Conservation (phyloP, 139 green algal species). For the Volvox reticuliferus region DNA sequence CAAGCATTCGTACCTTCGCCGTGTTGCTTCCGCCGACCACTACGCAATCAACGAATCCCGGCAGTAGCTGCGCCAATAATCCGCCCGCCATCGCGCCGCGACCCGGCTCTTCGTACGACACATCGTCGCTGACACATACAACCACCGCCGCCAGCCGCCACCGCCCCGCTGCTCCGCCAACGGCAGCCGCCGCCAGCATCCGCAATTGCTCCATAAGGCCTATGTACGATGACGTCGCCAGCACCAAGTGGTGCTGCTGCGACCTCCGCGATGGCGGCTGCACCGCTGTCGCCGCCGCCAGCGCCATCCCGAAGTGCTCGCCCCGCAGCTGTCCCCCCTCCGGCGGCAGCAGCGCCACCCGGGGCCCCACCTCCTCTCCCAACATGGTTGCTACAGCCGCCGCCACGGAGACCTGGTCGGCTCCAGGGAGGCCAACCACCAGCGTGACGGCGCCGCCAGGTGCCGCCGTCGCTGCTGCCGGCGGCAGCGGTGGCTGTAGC, state of each 20-base stretch:
- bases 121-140: neutral
- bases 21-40: conserved; percentile 12
- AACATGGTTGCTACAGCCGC: conserved; percentile 3
- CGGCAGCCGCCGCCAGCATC: conserved; percentile 21
- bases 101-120: neutral
- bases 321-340: neutral
- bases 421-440: conserved; percentile 33
- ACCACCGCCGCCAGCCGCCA: conserved; percentile 9
- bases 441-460: conserved; percentile 8
- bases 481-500: neutral
- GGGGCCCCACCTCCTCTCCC: neutral
- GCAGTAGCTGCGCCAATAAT: conserved; percentile 23
- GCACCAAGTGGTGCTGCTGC: conserved; percentile 19
- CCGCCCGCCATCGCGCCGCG: neutral
- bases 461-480: neutral
- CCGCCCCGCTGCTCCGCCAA: neutral
- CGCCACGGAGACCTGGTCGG: conserved; percentile 9
- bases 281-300: neutral
- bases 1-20: neutral
- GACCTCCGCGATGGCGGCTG: neutral
- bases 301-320: neutral
- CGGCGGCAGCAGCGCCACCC: conserved; percentile 24
- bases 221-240: neutral
- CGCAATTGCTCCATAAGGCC: neutral
- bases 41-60: conserved; percentile 30